These are phyloP conservation scores for Ormosia semicastrata DNA, from an alignment of 306 rosid genomes.

Conservation along the genomic window DNA sequence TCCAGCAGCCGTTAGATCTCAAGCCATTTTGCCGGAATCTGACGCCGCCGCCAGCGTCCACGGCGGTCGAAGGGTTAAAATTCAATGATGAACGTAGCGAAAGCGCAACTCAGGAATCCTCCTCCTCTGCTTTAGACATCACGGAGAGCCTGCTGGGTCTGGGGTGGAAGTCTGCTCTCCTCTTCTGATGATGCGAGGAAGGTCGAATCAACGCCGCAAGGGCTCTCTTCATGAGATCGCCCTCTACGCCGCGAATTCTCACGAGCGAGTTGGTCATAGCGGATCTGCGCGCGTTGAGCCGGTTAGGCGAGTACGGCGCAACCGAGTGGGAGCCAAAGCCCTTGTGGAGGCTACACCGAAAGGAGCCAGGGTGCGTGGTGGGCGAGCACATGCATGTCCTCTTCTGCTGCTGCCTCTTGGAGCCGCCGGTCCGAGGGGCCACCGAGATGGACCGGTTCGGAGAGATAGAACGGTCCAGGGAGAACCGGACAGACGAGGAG, in stretches of 20 bases:
- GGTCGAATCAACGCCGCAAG: slow-evolving; percentile 86
- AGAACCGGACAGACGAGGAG: slow-evolving; percentile 61
- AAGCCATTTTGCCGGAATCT: slow-evolving; percentile 3
- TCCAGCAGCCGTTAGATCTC: slow-evolving; percentile 28
- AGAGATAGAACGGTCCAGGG: slow-evolving; percentile 70
- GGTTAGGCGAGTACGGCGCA: slow-evolving; percentile 64
- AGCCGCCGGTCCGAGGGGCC: slow-evolving; percentile 36
- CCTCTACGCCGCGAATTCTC: slow-evolving; percentile 91
- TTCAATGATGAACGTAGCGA: not conserved
- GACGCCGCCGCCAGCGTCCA: not conserved
- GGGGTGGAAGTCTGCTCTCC: slow-evolving; percentile 69
- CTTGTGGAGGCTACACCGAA: slow-evolving; percentile 89
- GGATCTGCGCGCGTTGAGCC: slow-evolving; percentile 90
- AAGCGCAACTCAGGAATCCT: slow-evolving; percentile 6
- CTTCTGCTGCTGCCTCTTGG: slow-evolving; percentile 53
- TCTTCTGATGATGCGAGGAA: slow-evolving; percentile 79
- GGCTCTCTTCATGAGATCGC: slow-evolving; percentile 85
- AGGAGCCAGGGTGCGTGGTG: slow-evolving; percentile 91
- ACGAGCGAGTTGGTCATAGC: slow-evolving; percentile 98
- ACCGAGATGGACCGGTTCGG: slow-evolving; percentile 78
- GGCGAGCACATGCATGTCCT: slow-evolving; percentile 95
- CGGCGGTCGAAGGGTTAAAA: not conserved
- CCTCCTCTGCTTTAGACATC: slow-evolving; percentile 57
- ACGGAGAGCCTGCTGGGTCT: slow-evolving; percentile 82
- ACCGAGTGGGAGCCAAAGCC: slow-evolving; percentile 34